Evolutionary conservation across 768 basidiomycete species (phyloP), one percentile per base, ranked within the genome.

Genomic region (Dioszegia hungarica): DNA sequence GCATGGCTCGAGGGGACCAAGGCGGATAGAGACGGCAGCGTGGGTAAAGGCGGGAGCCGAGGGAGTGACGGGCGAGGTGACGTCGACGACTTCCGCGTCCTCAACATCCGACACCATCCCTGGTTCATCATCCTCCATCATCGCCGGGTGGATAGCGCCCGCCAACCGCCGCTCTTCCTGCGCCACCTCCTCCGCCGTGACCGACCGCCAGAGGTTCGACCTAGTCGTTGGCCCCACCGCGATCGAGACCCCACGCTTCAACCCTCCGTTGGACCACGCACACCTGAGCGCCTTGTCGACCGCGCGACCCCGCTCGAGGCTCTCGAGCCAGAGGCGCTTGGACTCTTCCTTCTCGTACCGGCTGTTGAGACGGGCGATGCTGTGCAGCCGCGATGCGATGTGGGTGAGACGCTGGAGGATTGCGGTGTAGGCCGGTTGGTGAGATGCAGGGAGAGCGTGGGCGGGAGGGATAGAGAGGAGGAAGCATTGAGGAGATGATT

Each of bases 291-390:
- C 67, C 53, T 56, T 64, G 37, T 74, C 69, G 33, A 60, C 62
- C 14, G 57, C 48, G 27, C 64, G 51, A 20, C 65, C 63, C 20
- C 65, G 43, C 31, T 74, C 73, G 10, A 70, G 46, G 15, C 51
- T 43, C 36, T 73, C 69, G 27, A 72, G 60, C 69, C 66, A 71
- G 37, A 53, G 19, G 31, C 72, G 52, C 53, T 73, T 73, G 24
- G 66, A 60, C 49, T 76, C 72, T 44, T 76, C 76, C 11, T 67
- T 55, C 48, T 75, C 68, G 57, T 74, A 70, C 29, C 59, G 56
- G 14, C 43, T 29, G 25, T 41, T 40, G 40, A 77, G 67, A 36
- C 66, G 67, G 45, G 67, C 68, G 59, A 73, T 65, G 43, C 60
- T 33, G 46, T 45, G 43, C 20, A 71, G 29, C 20, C 68, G 56